Evolutionary conservation across 768 basidiomycete genomes (phyloP).

Genomic region (Pleurotus tuoliensis): DNA sequence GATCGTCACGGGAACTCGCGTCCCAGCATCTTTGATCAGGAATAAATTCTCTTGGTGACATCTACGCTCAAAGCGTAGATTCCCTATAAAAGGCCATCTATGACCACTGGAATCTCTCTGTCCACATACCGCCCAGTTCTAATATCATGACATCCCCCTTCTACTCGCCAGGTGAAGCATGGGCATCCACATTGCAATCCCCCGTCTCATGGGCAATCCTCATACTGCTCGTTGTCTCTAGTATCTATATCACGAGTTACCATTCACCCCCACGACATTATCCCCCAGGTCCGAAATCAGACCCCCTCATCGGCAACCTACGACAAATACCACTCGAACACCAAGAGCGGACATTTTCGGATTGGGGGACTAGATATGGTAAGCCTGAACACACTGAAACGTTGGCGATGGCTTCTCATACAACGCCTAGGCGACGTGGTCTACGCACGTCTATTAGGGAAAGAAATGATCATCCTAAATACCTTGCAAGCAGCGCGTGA

Average conservation of each 20-base stretch:
- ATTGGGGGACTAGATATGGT: conserved; percentile 44
- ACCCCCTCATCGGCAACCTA: conserved; percentile 45
- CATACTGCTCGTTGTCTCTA: neutral
- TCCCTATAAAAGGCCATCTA: neutral
- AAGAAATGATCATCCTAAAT: conserved; percentile 48
- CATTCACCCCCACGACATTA: conserved; percentile 16
- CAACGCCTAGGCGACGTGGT: conserved; percentile 36
- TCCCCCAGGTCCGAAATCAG: conserved; percentile 45
- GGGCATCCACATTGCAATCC: neutral
- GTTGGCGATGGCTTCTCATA: neutral
- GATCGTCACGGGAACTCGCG: conserved; percentile 7
- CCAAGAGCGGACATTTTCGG: conserved; percentile 35
- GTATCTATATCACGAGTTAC: neutral
- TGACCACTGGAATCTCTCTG: neutral
- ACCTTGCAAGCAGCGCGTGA: conserved; percentile 39
- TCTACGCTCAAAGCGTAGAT: neutral
- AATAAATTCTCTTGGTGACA: neutral
- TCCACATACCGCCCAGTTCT: too few relatives aligned
- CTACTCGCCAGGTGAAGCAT: neutral
- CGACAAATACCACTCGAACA: conserved; percentile 38
- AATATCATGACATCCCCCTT: too few relatives aligned
- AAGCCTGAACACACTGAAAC: conserved; percentile 10
- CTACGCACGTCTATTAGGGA: conserved; percentile 36
- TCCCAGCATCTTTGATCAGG: neutral
- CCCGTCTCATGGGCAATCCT: conserved; percentile 1